Base-by-base conservation (phyloP, 1,284 basidiomycete genomes). In the Austropuccinia psidii region DNA sequence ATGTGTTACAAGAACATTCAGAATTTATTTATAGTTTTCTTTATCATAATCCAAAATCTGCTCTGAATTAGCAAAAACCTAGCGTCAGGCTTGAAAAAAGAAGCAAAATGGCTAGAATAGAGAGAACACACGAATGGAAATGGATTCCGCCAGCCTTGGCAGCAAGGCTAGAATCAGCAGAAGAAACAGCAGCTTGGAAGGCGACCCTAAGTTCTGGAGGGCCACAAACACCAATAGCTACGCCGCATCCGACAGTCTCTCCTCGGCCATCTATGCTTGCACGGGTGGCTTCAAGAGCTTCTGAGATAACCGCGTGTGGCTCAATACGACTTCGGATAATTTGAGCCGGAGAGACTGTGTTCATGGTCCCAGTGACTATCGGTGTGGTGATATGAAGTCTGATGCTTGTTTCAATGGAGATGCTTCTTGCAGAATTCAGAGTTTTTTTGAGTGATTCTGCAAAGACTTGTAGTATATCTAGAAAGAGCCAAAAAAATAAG, bases 141-240 rank as follows among this genome's bases (percentile, higher is more conserved):
- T 37, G 11, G 17, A 66, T 27, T 31, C 47, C 45, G 15, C 64
- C 64, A 19, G 45, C 64, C 39, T 50, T 54, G 29, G 1, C 9
- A 11, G 64, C 64, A 17, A 52, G 31, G 9, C 11, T 21, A 21
- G 45, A 17, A 33, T 66, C 47, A 4, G 49, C 64, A 37, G 45
- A 17, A 37, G 29, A 29, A 21, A 66, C 33, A 19, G 64, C 64
- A 50, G 27, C 24, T 17, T 49, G 39, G 7, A 37, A 33, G 4
- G 64, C 29, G 54, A 52, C n/a, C n/a, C n/a, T 37, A n/a, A 66
- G n/a, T 21, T 37, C 33, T 17, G 33, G 33, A 27, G 64, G 64
- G 7, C 64, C 64, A 66, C 64, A 66, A 35, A 66, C 47, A 15
- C 64, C 64, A 37, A 66, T 49, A 15, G 39, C 64, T 15, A 66